Base-by-base conservation (phyloP, 441 rosid species). In the Dalechampia spathulata region DNA sequence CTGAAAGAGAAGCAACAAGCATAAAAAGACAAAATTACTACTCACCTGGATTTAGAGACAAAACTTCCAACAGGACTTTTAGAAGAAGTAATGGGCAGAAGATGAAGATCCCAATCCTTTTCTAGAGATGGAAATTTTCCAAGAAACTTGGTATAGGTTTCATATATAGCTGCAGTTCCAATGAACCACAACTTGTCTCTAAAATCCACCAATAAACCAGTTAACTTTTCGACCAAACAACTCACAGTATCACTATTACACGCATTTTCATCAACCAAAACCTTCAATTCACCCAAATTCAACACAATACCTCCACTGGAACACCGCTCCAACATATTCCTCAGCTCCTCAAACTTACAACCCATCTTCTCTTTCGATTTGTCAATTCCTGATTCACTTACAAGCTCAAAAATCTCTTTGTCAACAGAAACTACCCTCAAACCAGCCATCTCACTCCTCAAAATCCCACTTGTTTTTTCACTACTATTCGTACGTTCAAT, bases 101-200 rank as follows among this genome's bases (percentile, higher is more conserved):
- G 66, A 49, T 84, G 84, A 71, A 88, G 72, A 67, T 86, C 87
- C 98, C 88, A 91, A 6, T 83, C 89, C 62, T 68, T 74, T 49
- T 82, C 95, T 3, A 79, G 49, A 37, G 44, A 60, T 0, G 91
- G 89, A 68, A 79, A 88, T 75, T 60, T 63, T 3, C 55, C 72
- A 7, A 62, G 58, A 49, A 86, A 67, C 61, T 78, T 82, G 41
- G 57, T 52, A 72, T 79, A 88, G 22, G 67, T 75, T 58, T 91
- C 98, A 57, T 77, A 64, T 52, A 70, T 82, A n/a, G 69, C 79
- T 0, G 73, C 80, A 30, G 80, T 68, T 10, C 79, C 93, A 3
- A 90, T 72, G 58, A 86, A 61, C 90, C 90, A 80, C 23, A 86
- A 39, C 12, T 72, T 78, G 60, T 69, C 84, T 6, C 61, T 42